Evolutionary conservation across 495 filamentous ascomycete genomes (phyloP).

Genomic region (Aspergillus mulundensis): DNA sequence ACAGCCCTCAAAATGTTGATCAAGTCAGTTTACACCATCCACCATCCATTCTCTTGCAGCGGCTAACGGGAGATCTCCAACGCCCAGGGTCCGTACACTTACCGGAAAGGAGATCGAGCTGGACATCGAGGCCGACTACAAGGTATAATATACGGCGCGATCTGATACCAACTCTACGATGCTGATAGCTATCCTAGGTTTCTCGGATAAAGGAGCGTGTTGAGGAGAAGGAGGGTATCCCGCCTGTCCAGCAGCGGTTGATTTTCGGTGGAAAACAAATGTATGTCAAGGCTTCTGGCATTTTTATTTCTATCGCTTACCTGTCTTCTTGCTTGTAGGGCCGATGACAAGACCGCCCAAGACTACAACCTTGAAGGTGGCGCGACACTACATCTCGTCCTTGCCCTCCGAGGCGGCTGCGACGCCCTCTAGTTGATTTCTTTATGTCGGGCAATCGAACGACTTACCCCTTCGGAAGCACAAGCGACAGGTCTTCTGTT

Average conservation of each 20-base stretch:
- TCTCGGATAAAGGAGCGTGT: conserved; percentile 96
- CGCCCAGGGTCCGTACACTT: conserved; percentile 85
- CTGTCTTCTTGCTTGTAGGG: conserved; percentile 48
- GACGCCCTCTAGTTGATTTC: conserved; percentile 13
- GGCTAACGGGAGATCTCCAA: conserved; percentile 11
- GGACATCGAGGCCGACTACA: conserved; percentile 90
- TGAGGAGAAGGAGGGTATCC: conserved; percentile 98
- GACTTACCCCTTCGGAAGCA: background rate
- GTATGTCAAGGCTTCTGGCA: conserved; percentile 45
- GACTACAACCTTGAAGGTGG: conserved; percentile 91
- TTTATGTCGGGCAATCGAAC: background rate
- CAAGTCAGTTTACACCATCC: conserved; percentile 35
- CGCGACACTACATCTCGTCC: conserved; percentile 88
- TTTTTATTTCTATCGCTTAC: background rate
- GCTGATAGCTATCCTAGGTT: conserved; percentile 52
- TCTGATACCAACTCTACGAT: background rate
- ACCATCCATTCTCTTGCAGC: background rate
- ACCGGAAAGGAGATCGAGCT: conserved; percentile 99
- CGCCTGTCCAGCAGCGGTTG: conserved; percentile 91
- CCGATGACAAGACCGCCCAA: conserved; percentile 80
- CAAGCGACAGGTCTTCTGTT: background rate
- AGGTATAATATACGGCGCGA: conserved; percentile 48
- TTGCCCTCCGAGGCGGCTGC: conserved; percentile 80
- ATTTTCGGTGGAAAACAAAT: conserved; percentile 98
- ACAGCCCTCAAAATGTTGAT: conserved; percentile 41